These are phyloP conservation scores for Tolypocladium pustulatum DNA, from an alignment of 2,329 filamentous ascomycete species.

Conservation along the genomic window DNA sequence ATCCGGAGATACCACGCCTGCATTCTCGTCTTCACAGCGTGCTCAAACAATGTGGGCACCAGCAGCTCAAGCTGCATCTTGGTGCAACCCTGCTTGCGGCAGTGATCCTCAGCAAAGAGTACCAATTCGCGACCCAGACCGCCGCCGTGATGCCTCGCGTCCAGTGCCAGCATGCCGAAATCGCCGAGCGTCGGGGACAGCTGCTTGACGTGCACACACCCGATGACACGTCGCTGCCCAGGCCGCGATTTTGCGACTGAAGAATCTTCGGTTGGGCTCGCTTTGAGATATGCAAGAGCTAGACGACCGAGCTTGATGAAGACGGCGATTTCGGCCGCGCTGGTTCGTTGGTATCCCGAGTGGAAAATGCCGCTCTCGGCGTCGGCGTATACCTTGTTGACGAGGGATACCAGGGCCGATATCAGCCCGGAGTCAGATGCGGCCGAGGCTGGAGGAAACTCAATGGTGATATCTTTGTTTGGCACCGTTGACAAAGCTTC, in stretches of 20 bases:
- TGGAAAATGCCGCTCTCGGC: conserved; percentile 16
- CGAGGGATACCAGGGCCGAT: conserved; percentile 6
- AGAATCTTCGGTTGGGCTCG: not conserved
- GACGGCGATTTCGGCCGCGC: conserved; percentile 8
- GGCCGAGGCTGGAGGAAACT: conserved; percentile 7
- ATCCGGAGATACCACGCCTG: conserved; percentile 17
- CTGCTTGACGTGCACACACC: conserved; percentile 16
- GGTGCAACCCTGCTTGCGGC: conserved; percentile 13
- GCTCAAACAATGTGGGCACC: conserved; percentile 13
- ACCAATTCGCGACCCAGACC: conserved; percentile 15
- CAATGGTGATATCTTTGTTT: conserved; percentile 6
- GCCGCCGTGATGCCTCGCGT: conserved; percentile 9
- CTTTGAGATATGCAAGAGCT: conserved; percentile 12
- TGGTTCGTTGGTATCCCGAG: conserved; percentile 15
- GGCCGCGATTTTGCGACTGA: not conserved
- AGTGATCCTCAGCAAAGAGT: conserved; percentile 16
- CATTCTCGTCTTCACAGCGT: conserved; percentile 15
- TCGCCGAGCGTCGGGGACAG: conserved; percentile 9
- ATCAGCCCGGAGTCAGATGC: conserved; percentile 9
- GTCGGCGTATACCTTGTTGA: conserved; percentile 15
- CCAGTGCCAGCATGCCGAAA: conserved; percentile 18
- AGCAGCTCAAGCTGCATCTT: conserved; percentile 18
- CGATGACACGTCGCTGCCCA: conserved; percentile 6
- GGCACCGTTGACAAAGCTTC: not conserved
- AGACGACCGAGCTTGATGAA: conserved; percentile 12